Percentiles rank a stretch among this genome's conserved stretches.
These are phyloP conservation scores for Cladophialophora bantiana DNA, from an alignment of 2,329 filamentous ascomycete species.

Conservation along the genomic window DNA sequence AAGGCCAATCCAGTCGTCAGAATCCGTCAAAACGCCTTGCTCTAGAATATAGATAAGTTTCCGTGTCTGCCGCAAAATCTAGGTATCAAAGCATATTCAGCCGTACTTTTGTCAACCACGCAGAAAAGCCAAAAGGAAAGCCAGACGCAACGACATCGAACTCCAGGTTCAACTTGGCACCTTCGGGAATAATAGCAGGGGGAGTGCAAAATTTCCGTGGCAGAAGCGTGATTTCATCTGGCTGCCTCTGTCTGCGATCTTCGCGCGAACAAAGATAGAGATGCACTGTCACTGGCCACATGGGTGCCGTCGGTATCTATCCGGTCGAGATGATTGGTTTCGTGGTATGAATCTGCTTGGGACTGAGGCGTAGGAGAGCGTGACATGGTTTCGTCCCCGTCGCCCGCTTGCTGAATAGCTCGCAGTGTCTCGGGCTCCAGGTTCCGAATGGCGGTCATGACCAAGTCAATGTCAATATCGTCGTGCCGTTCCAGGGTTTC, in stretches of 20 bases:
- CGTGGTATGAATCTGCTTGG: constrained; percentile 12
- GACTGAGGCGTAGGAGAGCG: constrained; percentile 15
- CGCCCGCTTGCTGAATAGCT: constrained; percentile 8
- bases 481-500: constrained; percentile 56
- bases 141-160: constrained; percentile 2
- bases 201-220: neutral
- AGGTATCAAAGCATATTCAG: constrained; percentile 6
- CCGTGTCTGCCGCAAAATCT: constrained; percentile 2
- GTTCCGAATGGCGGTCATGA: constrained; percentile 24
- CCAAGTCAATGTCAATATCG: constrained; percentile 32
- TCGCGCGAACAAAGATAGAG: constrained; percentile 24
- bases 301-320: constrained; percentile 27
- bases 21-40: constrained; percentile 18
- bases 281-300: constrained; percentile 23
- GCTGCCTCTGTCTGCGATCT: constrained; percentile 36
- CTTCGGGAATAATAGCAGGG: neutral
- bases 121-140: neutral
- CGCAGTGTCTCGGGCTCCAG: constrained; percentile 19
- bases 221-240: constrained; percentile 18
- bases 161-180: neutral
- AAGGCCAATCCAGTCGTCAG: neutral
- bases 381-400: constrained; percentile 1
- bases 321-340: constrained; percentile 25
- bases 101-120: constrained; percentile 8
- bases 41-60: neutral